Base-by-base conservation (phyloP, 176 grass and related monocot species). In the Elymus sibiricus region DNA sequence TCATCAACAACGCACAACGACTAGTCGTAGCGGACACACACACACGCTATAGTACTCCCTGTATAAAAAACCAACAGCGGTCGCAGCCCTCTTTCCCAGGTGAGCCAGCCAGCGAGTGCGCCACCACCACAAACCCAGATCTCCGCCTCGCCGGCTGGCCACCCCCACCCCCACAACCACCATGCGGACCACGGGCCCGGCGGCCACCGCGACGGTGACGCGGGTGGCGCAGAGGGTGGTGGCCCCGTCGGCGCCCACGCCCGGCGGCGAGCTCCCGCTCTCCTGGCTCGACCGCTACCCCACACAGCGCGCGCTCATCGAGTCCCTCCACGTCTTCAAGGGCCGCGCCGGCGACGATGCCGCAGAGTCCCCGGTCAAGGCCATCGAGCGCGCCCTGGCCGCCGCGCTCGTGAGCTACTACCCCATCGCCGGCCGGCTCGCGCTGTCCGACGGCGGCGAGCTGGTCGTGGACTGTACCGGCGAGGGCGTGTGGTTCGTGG, bases 221-320 rank as follows among this genome's bases (percentile, higher is more conserved):
- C 83, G 79, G 4, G 76, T 94, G 79, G 80, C 86, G n/a, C 92
- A 93, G 90, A 68, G 88, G 75, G 76, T 97, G 86, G 90, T 97
- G 51, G 63, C 76, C 31, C 95, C 92, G 21, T 71, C 90, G 28
- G 72, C 85, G 61, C 63, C 79, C 4, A 97, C 92, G 10, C 95
- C 92, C 9, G 46, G 74, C 3, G 92, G 90, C 44, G 71, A 27
- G 51, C 95, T 97, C 15, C 69, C 77, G 13, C 90, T 97, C 7
- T 97, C 95, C 64, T 97, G 92, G 95, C 92, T 97, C 12, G 95
- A 97, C 68, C 92, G 95, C 14, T 97, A 97, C 90, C 95, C 95
- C 68, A 94, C 95, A 3, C 95, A 97, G 83, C 81, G 90, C 22
- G 94, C 94, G 42, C 88, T 97, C 77, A 97, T 97, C 74, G 94